These are phyloP conservation scores for Heliosperma pusillum DNA, from an alignment of 148 eudicot species.

Conservation along the genomic window DNA sequence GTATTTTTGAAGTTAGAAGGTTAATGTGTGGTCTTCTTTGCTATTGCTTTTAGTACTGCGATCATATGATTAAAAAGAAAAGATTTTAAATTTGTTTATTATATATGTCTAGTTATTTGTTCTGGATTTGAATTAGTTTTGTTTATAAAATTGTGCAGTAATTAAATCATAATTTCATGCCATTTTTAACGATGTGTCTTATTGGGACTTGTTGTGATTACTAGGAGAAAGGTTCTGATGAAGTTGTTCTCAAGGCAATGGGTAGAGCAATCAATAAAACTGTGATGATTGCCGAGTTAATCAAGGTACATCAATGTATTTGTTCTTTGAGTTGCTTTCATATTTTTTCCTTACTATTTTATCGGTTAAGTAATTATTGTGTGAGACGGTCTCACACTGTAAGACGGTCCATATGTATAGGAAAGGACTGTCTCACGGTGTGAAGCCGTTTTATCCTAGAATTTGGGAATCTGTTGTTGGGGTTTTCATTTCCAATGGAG, in stretches of 20 bases:
- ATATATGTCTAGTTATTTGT: not conserved
- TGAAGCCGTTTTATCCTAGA: no score
- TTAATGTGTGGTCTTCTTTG: not conserved
- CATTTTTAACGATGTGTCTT: not conserved
- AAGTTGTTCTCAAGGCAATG: conserved; percentile 73
- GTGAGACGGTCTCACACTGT: no score
- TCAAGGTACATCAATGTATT: conserved; percentile 37
- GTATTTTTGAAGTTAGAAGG: not conserved
- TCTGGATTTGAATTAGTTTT: not conserved
- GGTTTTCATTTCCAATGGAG: not conserved
- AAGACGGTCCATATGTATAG: no score
- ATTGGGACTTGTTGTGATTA: conserved; percentile 12
- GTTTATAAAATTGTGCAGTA: not conserved
- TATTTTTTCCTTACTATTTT: not conserved
- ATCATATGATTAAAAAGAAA: not conserved
- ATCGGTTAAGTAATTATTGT: no score
- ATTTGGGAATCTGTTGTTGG: not conserved
- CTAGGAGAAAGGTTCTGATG: conserved; percentile 62
- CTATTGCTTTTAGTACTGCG: not conserved
- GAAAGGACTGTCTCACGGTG: no score
- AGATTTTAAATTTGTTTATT: not conserved
- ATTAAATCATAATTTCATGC: not conserved
- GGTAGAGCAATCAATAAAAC: conserved; percentile 82
- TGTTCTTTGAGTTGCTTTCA: not conserved
- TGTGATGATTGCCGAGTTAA: conserved; percentile 65